Base-by-base conservation (phyloP, 2,329 filamentous ascomycete genomes). In the Pseudocercospora ulei region DNA sequence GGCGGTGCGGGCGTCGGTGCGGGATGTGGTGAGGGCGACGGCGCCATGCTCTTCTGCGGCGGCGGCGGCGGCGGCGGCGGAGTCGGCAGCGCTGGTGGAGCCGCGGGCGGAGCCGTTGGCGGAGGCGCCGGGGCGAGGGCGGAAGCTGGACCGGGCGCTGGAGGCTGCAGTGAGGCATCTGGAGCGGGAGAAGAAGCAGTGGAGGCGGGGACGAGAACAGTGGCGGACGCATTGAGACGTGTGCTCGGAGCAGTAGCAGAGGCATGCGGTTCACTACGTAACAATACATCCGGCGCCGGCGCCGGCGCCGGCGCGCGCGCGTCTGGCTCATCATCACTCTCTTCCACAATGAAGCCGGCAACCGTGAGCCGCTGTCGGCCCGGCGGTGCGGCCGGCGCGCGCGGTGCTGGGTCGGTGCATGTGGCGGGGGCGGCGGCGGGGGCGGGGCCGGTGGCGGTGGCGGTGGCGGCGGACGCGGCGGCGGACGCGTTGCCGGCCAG, bases 341-440 rank as follows among this genome's bases (percentile, higher is more conserved):
- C 73, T 62, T 77, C 74, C 58, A 73, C 68, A 61, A 75, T 70
- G 66, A 77, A 76, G 51, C 73, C 74, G 58, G 72, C 45, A 26
- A 53, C 45, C 35, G 47, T 50, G 8, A 51, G 42, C 25, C 41
- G 51, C n/a, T n/a, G n/a, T n/a, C n/a, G n/a, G n/a, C n/a, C n/a
- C 43, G 39, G 50, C 38, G 36, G 40, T 56, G 59, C 64, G 46
- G 61, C 64, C 55, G 40, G 28, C 22, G 70, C 68, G 38, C 46
- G 39, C 19, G 44, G 43, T 28, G 39, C 43, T 16, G 19, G 47
- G n/a, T n/a, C 35, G 30, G 43, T 11, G 14, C 30, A 51, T 23
- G 47, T 48, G 42, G 56, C 52, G 40, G 46, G 54, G 22, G 57
- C 9, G 51, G 42, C 25, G 41, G 51, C 43, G 39, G 50, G 38